Evolutionary conservation across 2,329 filamentous ascomycete genomes (phyloP), one percentile per base, ranked within the genome.

Genomic region (Blastomyces parvus): DNA sequence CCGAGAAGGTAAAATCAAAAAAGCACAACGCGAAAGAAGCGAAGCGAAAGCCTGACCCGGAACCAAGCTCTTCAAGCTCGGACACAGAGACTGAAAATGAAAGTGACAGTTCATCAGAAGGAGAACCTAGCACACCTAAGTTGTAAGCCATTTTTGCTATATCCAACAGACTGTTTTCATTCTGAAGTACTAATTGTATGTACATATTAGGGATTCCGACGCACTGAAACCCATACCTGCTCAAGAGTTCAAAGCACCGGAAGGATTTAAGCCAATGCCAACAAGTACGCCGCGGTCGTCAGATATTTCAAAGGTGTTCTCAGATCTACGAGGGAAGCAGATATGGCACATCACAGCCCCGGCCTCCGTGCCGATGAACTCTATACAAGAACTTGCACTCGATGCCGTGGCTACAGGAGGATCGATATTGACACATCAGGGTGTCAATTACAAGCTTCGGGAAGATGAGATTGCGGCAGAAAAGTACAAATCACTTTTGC

Each of bases 331-430:
- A 59, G 76, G 75, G 60, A 81, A 81, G 67, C 76, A 81, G 69
- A 67, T 82, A 59, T 78, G 78, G 72, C 78, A 81, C 65, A 78
- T 82, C 63, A 77, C 77, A 22, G 78, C 77, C 0, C 80, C 80
- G 1, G 70, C 75, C 3, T 76, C 71, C 57, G 72, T 81, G 22
- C 76, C 78, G 22, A 66, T 81, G 42, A 74, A 74, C 8, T 74
- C 76, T 58, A 71, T 82, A 61, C 76, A 79, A 65, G 74, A 79
- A 62, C 71, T 81, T 53, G 74, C 78, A 17, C 69, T 79, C 53
- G 71, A 75, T 53, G 75, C 74, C 57, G 73, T 77, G 30, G 63
- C 75, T 63, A 72, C 74, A 30, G 78, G 78, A 56, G 69, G 77
- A 62, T 73, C 77, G 2, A 71, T 81, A 38, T 61, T 81, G 52